These are phyloP conservation scores for Magnusiomyces ingens DNA, from an alignment of 1,139 yeast species.

Conservation along the genomic window DNA sequence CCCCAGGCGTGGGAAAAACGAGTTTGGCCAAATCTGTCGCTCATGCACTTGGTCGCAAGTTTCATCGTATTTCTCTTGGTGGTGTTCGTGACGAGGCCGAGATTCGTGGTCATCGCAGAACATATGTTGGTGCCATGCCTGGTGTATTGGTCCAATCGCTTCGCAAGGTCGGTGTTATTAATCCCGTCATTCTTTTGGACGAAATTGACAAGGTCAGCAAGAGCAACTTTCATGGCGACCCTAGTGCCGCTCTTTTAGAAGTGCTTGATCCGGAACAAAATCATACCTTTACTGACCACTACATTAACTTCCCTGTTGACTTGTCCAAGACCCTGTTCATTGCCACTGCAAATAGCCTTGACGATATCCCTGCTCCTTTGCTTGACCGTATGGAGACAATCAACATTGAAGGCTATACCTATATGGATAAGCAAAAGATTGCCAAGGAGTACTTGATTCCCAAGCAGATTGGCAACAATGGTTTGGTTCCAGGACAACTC, in stretches of 20 bases:
- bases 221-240: slow-evolving; percentile 68
- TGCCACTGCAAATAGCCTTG: slow-evolving; percentile 85
- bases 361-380: slow-evolving; percentile 69
- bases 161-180: slow-evolving; percentile 71
- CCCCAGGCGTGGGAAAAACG: slow-evolving; percentile 95
- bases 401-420: slow-evolving; percentile 73
- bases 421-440: slow-evolving; percentile 69
- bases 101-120: slow-evolving; percentile 85
- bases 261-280: slow-evolving; percentile 92
- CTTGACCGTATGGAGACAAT: slow-evolving; percentile 84
- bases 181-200: slow-evolving; percentile 83
- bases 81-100: slow-evolving; percentile 89
- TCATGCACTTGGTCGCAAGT: slow-evolving; percentile 65
- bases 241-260: slow-evolving; percentile 84
- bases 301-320: slow-evolving; percentile 82
- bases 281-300: slow-evolving; percentile 70
- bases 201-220: slow-evolving; percentile 77
- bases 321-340: slow-evolving; percentile 76
- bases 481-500: slow-evolving; percentile 43
- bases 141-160: slow-evolving; percentile 77
- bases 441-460: slow-evolving; percentile 69
- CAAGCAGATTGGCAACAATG: slow-evolving; percentile 68
- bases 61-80: slow-evolving; percentile 81
- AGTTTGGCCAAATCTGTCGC: slow-evolving; percentile 86
- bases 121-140: slow-evolving; percentile 93